These are phyloP conservation scores for Penicillium paradoxum DNA, from an alignment of 495 filamentous ascomycete genomes.

Conservation along the genomic window DNA sequence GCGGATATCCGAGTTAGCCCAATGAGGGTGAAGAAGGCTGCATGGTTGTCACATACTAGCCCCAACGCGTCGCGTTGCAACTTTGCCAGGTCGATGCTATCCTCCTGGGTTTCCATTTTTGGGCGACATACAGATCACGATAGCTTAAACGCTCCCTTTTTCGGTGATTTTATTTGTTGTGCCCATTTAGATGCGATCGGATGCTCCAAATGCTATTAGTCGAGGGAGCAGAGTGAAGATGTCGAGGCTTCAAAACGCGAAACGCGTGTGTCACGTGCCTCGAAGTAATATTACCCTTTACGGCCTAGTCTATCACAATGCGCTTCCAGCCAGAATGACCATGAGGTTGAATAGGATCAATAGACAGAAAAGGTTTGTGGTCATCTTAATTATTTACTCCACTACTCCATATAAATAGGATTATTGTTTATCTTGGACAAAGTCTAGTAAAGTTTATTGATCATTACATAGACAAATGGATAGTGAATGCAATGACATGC, in stretches of 20 bases:
- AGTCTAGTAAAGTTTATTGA: background rate
- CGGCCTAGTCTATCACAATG: slow-evolving; percentile 26
- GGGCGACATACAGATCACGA: background rate
- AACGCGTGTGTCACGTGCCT: slow-evolving; percentile 34
- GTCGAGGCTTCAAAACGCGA: slow-evolving; percentile 6
- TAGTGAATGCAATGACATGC: background rate
- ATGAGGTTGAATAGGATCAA: background rate
- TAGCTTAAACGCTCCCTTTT: background rate
- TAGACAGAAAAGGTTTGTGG: too few relatives aligned
- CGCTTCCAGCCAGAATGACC: background rate
- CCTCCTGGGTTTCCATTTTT: slow-evolving; percentile 43
- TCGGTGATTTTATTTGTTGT: too few relatives aligned
- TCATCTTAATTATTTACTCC: too few relatives aligned
- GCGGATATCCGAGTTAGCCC: slow-evolving; percentile 26
- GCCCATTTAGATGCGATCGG: background rate
- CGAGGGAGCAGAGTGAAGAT: background rate
- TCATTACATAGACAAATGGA: slow-evolving; percentile 3
- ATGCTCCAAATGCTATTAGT: background rate
- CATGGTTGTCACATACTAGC: slow-evolving; percentile 35
- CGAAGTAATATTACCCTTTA: slow-evolving; percentile 29
- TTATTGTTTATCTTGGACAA: too few relatives aligned
- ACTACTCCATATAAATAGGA: too few relatives aligned
- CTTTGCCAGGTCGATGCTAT: slow-evolving; percentile 44
- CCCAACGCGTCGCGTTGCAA: slow-evolving; percentile 49
- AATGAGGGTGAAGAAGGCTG: slow-evolving; percentile 27